Percentiles rank a stretch among this genome's conserved stretches.
Evolutionary conservation across 495 filamentous ascomycete genomes (phyloP).

Genomic region (Melanomma pulvis-pyrius): DNA sequence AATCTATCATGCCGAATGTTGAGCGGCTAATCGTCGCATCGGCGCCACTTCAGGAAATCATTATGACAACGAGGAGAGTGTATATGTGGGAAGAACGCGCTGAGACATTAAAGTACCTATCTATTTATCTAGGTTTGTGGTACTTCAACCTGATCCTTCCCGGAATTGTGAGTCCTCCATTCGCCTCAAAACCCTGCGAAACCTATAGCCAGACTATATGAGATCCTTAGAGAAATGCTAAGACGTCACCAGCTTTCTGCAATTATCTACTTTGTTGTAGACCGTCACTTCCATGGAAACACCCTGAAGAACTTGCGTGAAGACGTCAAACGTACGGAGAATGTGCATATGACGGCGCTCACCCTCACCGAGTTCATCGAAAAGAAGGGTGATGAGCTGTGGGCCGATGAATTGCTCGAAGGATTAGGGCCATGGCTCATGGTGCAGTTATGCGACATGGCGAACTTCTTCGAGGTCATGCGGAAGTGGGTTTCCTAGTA

Average conservation of each 20-base stretch:
- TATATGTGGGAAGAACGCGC: conserved; percentile 52
- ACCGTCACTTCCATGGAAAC: conserved; percentile 44
- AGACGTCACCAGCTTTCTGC: conserved; percentile 43
- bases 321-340: conserved; percentile 41
- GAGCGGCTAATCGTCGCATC: conserved; percentile 52
- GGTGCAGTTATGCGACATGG: conserved; percentile 52
- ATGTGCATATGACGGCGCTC: conserved; percentile 40
- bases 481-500: conserved; percentile 39
- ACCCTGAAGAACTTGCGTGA: conserved; percentile 46
- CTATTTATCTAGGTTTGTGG: conserved; percentile 21
- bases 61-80: conserved; percentile 46
- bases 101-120: conserved; percentile 42
- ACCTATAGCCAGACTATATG: no score
- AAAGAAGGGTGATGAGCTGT: conserved; percentile 48
- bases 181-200: conserved; percentile 45
- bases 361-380: conserved; percentile 51
- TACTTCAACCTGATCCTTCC: conserved; percentile 15
- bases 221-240: no score
- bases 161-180: conserved; percentile 39
- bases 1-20: conserved; percentile 44
- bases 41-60: conserved; percentile 49
- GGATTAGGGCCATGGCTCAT: conserved; percentile 48
- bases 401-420: conserved; percentile 48
- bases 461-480: conserved; percentile 49
- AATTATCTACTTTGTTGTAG: conserved; percentile 44